A percentile compares a stretch with the other conserved stretches of the same genome.
These are phyloP conservation scores for Pyrus bretschneideri DNA, from an alignment of 306 rosid genomes.

Conservation along the genomic window DNA sequence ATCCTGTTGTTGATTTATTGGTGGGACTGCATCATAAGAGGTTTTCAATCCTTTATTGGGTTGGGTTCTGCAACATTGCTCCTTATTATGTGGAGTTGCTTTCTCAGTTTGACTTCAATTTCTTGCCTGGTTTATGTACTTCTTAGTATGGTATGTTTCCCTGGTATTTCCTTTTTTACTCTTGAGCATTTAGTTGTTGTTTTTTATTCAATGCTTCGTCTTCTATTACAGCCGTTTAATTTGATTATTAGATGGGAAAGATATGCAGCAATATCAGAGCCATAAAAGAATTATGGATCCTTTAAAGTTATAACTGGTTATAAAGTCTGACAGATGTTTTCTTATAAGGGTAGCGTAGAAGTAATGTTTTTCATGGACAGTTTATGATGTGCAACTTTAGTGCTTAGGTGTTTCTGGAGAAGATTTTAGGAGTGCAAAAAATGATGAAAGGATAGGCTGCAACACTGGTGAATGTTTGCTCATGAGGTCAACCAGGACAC, in stretches of 20 bases:
- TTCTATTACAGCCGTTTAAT: background rate
- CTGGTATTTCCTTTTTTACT: background rate
- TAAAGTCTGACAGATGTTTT: background rate
- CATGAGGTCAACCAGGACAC: background rate
- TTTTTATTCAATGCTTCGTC: background rate
- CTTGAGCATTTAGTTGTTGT: background rate
- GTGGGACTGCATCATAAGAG: conserved; percentile 69
- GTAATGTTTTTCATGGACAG: background rate
- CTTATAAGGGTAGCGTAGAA: background rate
- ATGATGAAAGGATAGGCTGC: background rate
- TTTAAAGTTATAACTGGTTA: background rate
- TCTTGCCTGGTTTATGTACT: conserved; percentile 83
- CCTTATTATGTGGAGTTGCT: conserved; percentile 94
- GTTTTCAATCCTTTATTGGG: conserved; percentile 55
- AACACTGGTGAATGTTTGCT: background rate
- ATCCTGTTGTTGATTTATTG: conserved; percentile 47
- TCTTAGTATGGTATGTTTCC: conserved; percentile 69
- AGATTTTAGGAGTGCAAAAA: background rate
- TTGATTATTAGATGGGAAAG: background rate
- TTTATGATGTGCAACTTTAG: background rate
- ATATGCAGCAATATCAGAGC: background rate
- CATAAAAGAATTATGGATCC: background rate
- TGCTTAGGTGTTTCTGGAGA: background rate
- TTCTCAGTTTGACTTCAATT: conserved; percentile 87
- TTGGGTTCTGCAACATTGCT: conserved; percentile 79